Conservation (phyloP, 2,329 filamentous ascomycete species). For the Colletotrichum gloeosporioides region DNA sequence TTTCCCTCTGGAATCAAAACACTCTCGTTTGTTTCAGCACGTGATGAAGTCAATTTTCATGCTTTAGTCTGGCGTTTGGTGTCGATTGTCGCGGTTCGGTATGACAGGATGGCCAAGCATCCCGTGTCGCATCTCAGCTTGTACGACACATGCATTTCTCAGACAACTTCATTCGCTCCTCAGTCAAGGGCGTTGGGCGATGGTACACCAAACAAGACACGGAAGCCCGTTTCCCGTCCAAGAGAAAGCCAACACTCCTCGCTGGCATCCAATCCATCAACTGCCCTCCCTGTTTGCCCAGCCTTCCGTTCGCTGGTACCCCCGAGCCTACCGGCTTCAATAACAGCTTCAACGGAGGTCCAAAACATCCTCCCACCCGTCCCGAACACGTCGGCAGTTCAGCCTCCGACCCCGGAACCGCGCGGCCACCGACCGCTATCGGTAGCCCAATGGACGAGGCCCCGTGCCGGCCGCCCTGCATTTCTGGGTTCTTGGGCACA, state of each 20-base stretch:
- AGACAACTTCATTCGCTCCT: background rate
- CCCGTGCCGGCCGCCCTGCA: background rate
- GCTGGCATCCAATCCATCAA: background rate
- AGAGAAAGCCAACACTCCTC: background rate
- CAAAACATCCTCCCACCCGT: background rate
- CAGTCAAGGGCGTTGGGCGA: background rate
- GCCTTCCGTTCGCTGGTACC: background rate
- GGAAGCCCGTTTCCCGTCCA: background rate
- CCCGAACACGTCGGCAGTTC: background rate
- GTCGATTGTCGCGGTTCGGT: background rate
- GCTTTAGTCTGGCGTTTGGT: background rate
- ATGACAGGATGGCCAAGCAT: background rate
- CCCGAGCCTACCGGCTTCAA: background rate
- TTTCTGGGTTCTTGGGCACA: background rate
- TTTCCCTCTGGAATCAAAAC: background rate
- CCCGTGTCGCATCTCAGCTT: background rate
- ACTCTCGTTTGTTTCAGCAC: background rate
- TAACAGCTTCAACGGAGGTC: background rate
- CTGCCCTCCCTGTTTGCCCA: background rate
- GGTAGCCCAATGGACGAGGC: background rate
- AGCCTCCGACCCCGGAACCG: slow-evolving; percentile 1
- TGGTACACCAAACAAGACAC: background rate
- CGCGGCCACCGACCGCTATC: background rate
- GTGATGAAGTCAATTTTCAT: background rate
- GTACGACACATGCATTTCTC: background rate